Base-by-base conservation (phyloP, 2,329 filamentous ascomycete species). In the Scedosporium dehoogii region DNA sequence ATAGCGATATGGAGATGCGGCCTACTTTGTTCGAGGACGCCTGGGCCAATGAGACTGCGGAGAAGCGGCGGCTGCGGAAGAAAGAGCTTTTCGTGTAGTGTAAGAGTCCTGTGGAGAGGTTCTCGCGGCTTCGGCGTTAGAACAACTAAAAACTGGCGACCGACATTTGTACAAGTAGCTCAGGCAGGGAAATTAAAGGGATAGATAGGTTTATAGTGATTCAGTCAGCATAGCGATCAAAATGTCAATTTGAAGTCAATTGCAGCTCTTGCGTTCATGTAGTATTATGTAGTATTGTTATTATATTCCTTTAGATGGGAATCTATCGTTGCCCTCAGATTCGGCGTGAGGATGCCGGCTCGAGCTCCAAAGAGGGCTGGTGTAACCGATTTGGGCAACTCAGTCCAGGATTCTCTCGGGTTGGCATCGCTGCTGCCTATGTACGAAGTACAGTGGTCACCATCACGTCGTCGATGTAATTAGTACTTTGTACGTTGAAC, bases 21-120 rank as follows among this genome's bases (percentile, higher is more conserved):
- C 81, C 81, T 64, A 88, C 87, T 1, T 69, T 83, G 16, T 94
- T 94, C 70, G 90, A 94, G 74, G 86, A 90, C 70, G 79, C 79
- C 0, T 88, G 85, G 85, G 53, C 12, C 12, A 58, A 58, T 29
- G 62, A 65, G 33, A 18, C 48, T 6, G 59, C 23, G 16, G 27
- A 27, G 44, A 60, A 27, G 59, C 41, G 41, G 7, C 25, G 44
- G 44, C 14, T 14, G 59, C 21, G 59, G 44, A 51, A 60, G 27
- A 25, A 33, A 44, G 44, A 27, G 27, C 23, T 25, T 23, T 27
- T 18, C 6, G 29, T 48, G 59, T 44, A 44, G 14, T 16, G 18
- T 25, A 29, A 27, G 29, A 58, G 56, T 18, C 21, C 4, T 59
- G 21, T 10, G 3, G 58, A 25, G 29, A 41, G 27, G 12, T 7